Base-by-base conservation (phyloP, 1,139 yeast genomes). In the Suhomyces wounanorum region DNA sequence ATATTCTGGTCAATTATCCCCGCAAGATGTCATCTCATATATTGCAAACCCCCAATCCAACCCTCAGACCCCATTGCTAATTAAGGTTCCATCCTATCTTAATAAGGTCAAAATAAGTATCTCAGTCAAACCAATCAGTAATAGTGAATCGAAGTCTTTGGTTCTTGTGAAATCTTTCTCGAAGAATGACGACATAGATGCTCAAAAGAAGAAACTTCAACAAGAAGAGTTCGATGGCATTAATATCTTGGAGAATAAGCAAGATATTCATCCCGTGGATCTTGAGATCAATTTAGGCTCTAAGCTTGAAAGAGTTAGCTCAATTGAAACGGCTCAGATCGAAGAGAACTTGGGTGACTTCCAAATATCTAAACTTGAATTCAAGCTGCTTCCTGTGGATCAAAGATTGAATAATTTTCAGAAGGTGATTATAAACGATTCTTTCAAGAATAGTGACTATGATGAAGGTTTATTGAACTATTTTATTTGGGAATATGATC, bases 401-500 rank as follows among this genome's bases (percentile, higher is more conserved):
- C 53, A 53, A 13, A 49, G 49, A n/a, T 38, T 49, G 3, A 26
- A 49, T 0, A 61, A 55, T 1, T 55, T 55, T 25, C 76, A 72
- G 49, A 61, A 60, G 44, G 54, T 73, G 8, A 63, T 67, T 2
- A 64, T 73, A 8, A 73, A 72, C 49, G 79, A 74, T 55, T 52
- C 59, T 17, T 72, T 60, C 47, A 60, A 63, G 35, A 47, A 52
- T 13, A 50, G 48, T 2, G 48, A 49, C 2, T 62, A 64, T 40
- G 60, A 59, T 37, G 57, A 63, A 44, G 60, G 56, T 16, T 55
- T 57, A n/a, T 45, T 74, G 44, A 65, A 65, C 38, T 57, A 72
- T 1, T 65, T 67, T n/a, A 41, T 71, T 11, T 73, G 75, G 69
- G 70, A 65, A 46, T 57, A 55, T 11, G 66, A 68, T 43, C 52